Base-by-base conservation (phyloP, 2,329 filamentous ascomycete species). In the Aspergillus sp. region DNA sequence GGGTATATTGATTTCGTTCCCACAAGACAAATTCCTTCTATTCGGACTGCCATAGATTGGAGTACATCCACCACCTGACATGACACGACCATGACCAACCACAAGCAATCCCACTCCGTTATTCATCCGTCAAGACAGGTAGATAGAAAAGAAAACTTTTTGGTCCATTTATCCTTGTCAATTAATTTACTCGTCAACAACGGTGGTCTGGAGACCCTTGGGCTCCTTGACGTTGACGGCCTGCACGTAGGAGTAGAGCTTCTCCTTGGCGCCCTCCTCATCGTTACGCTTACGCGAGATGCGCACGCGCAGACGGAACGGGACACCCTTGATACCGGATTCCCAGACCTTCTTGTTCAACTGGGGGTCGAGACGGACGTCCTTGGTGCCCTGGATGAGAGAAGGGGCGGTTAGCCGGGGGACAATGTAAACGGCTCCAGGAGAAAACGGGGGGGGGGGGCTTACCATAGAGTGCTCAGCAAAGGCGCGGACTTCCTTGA, bases 311-410 rank as follows among this genome's bases (percentile, higher is more conserved):
- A 98, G 81, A 76, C 94, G 86, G 86, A 85, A 97, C 63, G 91
- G 88, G 62, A 96, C 90, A 69, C 93, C 94, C 87, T 97, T 98
- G 81, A 98, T 84, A 75, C 93, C 93, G 70, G 85, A 80, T 79
- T 98, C 93, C 93, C 93, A 98, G 73, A 98, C 91, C 83, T 98
- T 97, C 88, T 98, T 98, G 86, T 98, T 98, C 70, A 98, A 79
- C 79, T 93, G 86, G 69, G 93, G 93, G 82, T 98, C 93, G 71
- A 98, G 78, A 67, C 93, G 93, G 77, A 98, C 93, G 73, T 98
- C 93, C 68, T 81, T 76, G 77, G 93, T 98, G 72, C 91, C 91
- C 93, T 98, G 63, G 32, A 41, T 19, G 44, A 27, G 7, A 27
- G 41, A 10, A 42, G 10, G 10, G n/a, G 19, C 35, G 44, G 27